Conservation (phyloP, 495 filamentous ascomycete species). For the Schizothecium vesticola region DNA sequence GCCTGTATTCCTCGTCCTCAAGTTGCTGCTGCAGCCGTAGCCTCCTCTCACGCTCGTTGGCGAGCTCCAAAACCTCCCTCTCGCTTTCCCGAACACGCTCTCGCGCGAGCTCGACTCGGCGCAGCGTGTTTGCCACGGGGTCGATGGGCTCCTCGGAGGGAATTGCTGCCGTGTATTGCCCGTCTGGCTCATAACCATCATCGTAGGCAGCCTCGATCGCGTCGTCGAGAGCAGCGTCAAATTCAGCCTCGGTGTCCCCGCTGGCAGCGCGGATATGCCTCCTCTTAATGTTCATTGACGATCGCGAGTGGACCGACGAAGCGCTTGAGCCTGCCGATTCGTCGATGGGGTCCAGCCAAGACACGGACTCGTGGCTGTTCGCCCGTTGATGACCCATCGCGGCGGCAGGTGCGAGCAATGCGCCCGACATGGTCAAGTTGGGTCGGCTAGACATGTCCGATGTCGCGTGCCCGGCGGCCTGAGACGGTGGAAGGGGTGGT, state of each 20-base stretch:
- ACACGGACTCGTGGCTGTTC: conserved; percentile 70
- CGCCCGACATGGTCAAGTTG: conserved; percentile 38
- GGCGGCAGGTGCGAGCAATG: conserved; percentile 23
- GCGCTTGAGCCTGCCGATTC: conserved; percentile 80
- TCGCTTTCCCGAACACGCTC: conserved; percentile 75
- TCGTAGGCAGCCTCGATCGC: conserved; percentile 96
- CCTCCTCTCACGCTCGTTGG: conserved; percentile 48
- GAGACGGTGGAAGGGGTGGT: conserved; percentile 31
- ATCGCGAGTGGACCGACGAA: conserved; percentile 76
- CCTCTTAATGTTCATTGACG: conserved; percentile 60
- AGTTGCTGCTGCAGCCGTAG: conserved; percentile 34
- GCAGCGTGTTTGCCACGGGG: conserved; percentile 53
- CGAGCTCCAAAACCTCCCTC: conserved; percentile 62
- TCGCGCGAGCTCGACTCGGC: conserved; percentile 71
- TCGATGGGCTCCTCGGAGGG: conserved; percentile 39
- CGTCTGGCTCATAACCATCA: conserved; percentile 75
- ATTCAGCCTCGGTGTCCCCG: conserved; percentile 81
- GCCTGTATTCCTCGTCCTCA: conserved; percentile 35
- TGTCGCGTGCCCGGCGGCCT: conserved; percentile 19
- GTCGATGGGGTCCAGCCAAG: conserved; percentile 96
- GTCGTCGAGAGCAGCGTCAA: conserved; percentile 90
- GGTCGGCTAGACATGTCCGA: conserved; percentile 35
- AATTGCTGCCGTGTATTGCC: conserved; percentile 41
- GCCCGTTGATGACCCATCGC: conserved; percentile 46
- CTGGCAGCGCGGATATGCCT: conserved; percentile 63